Percentiles rank a stretch among this genome's conserved stretches.
Evolutionary conservation across 176 grass and related monocot genomes (phyloP).

Genomic region (Lolium multiflorum): DNA sequence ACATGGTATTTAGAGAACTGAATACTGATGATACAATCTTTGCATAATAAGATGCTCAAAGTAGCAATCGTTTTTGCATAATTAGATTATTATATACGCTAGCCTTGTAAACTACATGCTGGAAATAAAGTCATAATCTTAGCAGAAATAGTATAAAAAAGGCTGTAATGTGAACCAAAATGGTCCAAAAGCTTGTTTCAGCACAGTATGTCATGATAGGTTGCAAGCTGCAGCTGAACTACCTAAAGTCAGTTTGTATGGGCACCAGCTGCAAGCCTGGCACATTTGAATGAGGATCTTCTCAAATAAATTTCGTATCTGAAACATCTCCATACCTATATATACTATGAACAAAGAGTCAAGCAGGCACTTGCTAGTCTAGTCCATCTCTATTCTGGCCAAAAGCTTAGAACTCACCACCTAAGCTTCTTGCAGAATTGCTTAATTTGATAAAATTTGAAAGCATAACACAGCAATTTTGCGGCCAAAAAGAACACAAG

Average conservation of each 20-base stretch:
- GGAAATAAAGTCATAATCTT: background rate
- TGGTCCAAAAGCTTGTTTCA: background rate
- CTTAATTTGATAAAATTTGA: background rate
- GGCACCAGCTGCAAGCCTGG: background rate
- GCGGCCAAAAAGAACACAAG: background rate
- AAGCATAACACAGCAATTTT: background rate
- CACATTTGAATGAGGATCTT: background rate
- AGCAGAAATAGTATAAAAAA: slow-evolving; percentile 10
- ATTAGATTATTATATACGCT: slow-evolving; percentile 15
- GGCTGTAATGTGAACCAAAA: background rate
- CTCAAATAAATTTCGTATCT: background rate
- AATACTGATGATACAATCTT: slow-evolving; percentile 3
- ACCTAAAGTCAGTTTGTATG: background rate
- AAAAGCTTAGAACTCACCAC: slow-evolving; percentile 12
- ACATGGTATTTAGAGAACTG: slow-evolving; percentile 41
- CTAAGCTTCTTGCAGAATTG: background rate
- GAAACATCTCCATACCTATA: background rate
- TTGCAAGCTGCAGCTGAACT: background rate
- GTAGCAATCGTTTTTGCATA: slow-evolving; percentile 29
- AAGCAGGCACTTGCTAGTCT: background rate
- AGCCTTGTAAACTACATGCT: slow-evolving; percentile 31
- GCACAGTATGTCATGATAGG: slow-evolving; percentile 19
- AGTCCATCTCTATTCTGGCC: background rate
- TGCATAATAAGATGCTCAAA: slow-evolving; percentile 9
- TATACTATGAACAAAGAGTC: no score